phyloP scores from a whole-genome alignment of 2,329 filamentous ascomycete genomes.

The Balansia obtecta region DNA sequence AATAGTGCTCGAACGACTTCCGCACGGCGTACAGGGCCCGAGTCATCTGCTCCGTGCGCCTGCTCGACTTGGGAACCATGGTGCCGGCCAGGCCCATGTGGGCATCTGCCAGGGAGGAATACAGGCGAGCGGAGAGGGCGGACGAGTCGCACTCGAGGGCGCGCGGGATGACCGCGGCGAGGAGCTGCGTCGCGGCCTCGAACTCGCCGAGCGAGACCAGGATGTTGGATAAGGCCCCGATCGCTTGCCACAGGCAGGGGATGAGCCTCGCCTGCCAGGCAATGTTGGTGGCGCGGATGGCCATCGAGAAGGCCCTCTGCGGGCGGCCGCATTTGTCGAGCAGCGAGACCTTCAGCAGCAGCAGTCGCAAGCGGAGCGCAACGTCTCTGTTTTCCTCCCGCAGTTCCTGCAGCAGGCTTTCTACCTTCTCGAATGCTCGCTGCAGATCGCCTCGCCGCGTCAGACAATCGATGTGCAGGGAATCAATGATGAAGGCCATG shows the following conservation, averaged over 20 bases:
- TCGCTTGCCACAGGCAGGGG: constrained; percentile 59
- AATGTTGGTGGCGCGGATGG: constrained; percentile 61
- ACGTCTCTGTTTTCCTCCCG: constrained; percentile 39
- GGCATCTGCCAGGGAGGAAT: constrained; percentile 61
- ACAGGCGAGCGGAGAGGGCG: constrained; percentile 51
- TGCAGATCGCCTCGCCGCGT: constrained; percentile 34
- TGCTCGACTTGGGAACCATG: constrained; percentile 26
- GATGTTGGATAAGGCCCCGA: constrained; percentile 54
- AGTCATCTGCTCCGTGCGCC: constrained; percentile 43
- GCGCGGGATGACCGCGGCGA: constrained; percentile 61
- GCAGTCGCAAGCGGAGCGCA: constrained; percentile 54
- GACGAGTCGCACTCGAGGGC: constrained; percentile 59
- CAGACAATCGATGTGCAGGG: constrained; percentile 39
- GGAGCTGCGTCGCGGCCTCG: constrained; percentile 47
- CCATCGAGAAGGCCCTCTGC: constrained; percentile 64
- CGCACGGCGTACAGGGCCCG: constrained; percentile 49
- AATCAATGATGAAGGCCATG: constrained; percentile 36
- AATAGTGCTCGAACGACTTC: constrained; percentile 50
- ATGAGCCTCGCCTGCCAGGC: constrained; percentile 59
- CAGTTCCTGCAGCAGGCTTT: constrained; percentile 28
- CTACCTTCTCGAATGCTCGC: constrained; percentile 35
- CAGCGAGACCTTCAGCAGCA: constrained; percentile 61
- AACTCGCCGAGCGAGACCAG: constrained; percentile 62
- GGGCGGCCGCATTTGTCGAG: constrained; percentile 56
- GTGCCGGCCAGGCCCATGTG: constrained; percentile 64